Evolutionary conservation across 768 basidiomycete genomes (phyloP).

Genomic region (Suillus discolor): DNA sequence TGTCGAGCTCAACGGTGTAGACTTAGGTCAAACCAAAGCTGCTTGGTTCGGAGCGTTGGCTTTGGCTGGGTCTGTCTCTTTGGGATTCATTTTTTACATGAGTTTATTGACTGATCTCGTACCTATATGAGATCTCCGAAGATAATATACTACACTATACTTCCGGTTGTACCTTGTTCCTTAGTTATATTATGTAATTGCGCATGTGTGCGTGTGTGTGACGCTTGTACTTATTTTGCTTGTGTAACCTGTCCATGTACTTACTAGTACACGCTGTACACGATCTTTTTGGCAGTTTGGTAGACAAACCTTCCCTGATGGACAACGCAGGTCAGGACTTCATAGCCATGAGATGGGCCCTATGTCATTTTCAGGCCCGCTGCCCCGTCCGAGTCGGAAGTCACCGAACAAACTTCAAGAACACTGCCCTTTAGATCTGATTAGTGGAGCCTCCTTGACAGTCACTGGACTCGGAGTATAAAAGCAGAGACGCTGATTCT

Average conservation of each 20-base stretch:
- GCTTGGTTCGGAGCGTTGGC: conserved; percentile 43
- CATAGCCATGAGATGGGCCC: background rate
- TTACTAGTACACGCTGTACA: background rate
- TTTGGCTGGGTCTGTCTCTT: conserved; percentile 17
- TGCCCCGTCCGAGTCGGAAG: background rate
- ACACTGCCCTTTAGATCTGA: too few species aligned
- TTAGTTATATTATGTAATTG: background rate
- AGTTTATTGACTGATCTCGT: conserved; percentile 2
- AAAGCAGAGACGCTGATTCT: background rate
- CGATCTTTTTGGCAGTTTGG: background rate
- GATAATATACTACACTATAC: background rate
- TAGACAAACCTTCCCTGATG: background rate
- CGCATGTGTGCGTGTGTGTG: background rate
- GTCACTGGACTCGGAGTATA: background rate
- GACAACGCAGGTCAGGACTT: background rate
- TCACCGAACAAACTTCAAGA: background rate
- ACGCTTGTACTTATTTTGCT: too few species aligned
- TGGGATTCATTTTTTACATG: conserved; percentile 2
- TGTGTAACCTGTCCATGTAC: too few species aligned
- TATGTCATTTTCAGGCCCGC: background rate
- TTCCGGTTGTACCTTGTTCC: too few species aligned
- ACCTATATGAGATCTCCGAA: background rate
- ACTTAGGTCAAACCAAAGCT: conserved; percentile 26
- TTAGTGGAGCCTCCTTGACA: background rate
- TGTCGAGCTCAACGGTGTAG: conserved; percentile 17